Percentiles rank a stretch among this genome's conserved stretches.
Evolutionary conservation across 225 moss, liverwort and hornwort genomes (phyloP).

Genomic region (Polytrichum commune): DNA sequence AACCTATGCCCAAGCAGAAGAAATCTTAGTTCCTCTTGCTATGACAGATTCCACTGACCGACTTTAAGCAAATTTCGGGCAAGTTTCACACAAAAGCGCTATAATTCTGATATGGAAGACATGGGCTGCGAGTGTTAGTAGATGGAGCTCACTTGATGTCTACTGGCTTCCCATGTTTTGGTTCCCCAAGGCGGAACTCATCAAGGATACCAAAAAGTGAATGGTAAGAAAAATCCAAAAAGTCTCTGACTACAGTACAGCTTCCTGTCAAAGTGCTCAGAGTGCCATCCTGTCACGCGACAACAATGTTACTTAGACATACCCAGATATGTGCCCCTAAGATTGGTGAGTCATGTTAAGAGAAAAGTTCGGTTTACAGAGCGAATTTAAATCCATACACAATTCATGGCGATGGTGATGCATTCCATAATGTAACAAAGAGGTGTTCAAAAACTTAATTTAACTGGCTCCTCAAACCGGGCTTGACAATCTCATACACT

Average conservation of each 20-base stretch:
- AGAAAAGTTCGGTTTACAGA: neutral
- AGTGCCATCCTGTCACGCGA: constrained; percentile 68
- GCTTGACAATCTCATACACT: too few species aligned
- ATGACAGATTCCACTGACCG: too few species aligned
- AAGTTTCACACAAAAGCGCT: too few species aligned
- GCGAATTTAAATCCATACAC: constrained; percentile 1
- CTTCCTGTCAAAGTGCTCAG: constrained; percentile 63
- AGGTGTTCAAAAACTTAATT: too few species aligned
- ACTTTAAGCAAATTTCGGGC: too few species aligned
- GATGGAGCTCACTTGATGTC: constrained; percentile 58
- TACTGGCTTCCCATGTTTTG: constrained; percentile 60
- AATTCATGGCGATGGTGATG: neutral
- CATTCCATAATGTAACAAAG: too few species aligned
- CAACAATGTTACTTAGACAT: constrained; percentile 11
- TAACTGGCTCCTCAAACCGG: too few species aligned
- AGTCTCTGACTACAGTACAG: constrained; percentile 78
- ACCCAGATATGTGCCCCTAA: constrained; percentile 10
- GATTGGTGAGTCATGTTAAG: neutral
- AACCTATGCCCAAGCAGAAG: constrained; percentile 43
- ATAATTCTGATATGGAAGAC: too few species aligned
- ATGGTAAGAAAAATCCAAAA: constrained; percentile 71
- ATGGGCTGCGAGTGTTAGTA: too few species aligned
- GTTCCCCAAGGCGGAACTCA: constrained; percentile 64
- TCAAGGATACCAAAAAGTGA: constrained; percentile 59
- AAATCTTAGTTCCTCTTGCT: too few species aligned